A percentile compares a stretch with the other conserved stretches of the same genome.
phyloP scores from a whole-genome alignment of 1,284 basidiomycete genomes.

The Grifola frondosa region DNA sequence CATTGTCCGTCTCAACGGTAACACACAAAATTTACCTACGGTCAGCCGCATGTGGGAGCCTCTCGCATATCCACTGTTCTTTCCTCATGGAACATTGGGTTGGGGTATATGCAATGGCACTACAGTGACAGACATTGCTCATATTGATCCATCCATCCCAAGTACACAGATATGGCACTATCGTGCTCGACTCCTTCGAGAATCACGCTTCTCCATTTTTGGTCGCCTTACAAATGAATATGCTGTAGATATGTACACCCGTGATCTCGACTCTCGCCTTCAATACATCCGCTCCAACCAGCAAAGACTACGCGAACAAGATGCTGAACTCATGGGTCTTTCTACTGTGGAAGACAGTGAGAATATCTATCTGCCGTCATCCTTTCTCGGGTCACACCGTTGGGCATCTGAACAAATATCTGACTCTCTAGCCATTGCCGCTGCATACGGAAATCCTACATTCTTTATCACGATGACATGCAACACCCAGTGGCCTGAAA shows the following conservation, averaged over 20 bases:
- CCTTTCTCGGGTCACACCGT: conserved; percentile 38
- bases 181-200: conserved; percentile 26
- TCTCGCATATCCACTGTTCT: conserved; percentile 35
- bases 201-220: conserved; percentile 32
- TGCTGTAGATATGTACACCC: conserved; percentile 38
- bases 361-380: conserved; percentile 33
- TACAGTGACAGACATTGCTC: too few species aligned
- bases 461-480: conserved; percentile 41
- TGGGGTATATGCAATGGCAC: too few species aligned
- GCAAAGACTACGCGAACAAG: conserved; percentile 18
- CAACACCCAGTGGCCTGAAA: too few species aligned
- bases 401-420: conserved; percentile 36
- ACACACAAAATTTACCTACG: conserved; percentile 22
- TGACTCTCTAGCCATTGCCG: conserved; percentile 36
- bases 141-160: not conserved
- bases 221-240: conserved; percentile 36
- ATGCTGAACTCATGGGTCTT: conserved; percentile 24
- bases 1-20: too few species aligned
- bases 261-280: conserved; percentile 30
- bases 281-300: conserved; percentile 35
- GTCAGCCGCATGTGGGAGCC: conserved; percentile 35
- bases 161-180: conserved; percentile 28
- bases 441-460: conserved; percentile 29
- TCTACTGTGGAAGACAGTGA: conserved; percentile 13
- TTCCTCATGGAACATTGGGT: conserved; percentile 35